Evolutionary conservation across 164 flowering plant species (phyloP).

Genomic region (Dillenia suffruticosa): DNA sequence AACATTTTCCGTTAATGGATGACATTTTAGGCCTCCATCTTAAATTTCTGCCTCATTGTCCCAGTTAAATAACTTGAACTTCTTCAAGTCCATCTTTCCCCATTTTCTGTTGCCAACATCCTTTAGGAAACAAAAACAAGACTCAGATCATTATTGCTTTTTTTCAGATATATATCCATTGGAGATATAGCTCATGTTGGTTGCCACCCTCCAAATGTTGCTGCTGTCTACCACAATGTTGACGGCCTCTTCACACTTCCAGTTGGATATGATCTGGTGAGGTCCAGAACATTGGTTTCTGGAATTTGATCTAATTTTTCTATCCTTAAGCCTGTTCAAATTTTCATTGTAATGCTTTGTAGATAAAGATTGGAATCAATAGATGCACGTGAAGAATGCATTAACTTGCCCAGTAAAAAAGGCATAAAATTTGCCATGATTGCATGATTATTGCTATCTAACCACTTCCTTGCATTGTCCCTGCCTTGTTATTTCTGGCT

Average conservation of each 20-base stretch:
- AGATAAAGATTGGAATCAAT: too few species aligned
- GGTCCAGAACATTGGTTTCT: conserved; percentile 7
- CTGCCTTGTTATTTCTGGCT: too few species aligned
- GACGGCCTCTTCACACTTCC: conserved; percentile 55
- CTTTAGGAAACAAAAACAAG: background rate
- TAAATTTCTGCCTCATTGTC: background rate
- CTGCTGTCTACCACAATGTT: conserved; percentile 61
- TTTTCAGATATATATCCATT: conserved; percentile 69
- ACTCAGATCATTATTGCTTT: conserved; percentile 5
- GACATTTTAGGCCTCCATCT: background rate
- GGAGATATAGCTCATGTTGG: conserved; percentile 91
- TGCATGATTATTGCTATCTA: too few species aligned
- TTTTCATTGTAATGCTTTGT: background rate
- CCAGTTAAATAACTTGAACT: too few species aligned
- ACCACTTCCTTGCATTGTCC: too few species aligned
- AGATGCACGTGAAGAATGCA: too few species aligned
- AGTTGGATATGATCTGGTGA: conserved; percentile 91
- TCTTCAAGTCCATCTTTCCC: too few species aligned
- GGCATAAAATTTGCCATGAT: too few species aligned
- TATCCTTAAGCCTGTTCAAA: background rate
- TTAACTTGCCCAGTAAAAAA: too few species aligned
- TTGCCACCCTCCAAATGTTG: conserved; percentile 82
- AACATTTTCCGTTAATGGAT: too few species aligned
- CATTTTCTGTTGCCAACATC: background rate
- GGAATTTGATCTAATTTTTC: background rate